Percentiles rank a stretch among this genome's conserved stretches.
These are phyloP conservation scores for Mycena latifolia DNA, from an alignment of 768 basidiomycete species.

Conservation along the genomic window DNA sequence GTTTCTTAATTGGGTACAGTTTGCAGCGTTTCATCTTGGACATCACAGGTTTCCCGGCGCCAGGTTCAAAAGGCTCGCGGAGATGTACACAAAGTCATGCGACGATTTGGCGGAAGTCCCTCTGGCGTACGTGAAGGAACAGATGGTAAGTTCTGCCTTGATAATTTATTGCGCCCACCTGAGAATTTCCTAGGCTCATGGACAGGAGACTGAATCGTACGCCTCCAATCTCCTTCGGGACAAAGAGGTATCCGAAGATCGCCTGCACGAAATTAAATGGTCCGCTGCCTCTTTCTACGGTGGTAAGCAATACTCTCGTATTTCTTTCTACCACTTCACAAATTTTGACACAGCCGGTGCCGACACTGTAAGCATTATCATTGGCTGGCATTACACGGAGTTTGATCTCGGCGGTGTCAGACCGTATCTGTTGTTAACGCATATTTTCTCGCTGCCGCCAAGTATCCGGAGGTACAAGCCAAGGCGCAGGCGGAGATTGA, in stretches of 20 bases:
- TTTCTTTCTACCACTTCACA: neutral
- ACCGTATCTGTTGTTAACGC: slow-evolving; percentile 53
- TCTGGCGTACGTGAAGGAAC: slow-evolving; percentile 55
- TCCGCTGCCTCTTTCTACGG: slow-evolving; percentile 61
- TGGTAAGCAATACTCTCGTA: slow-evolving; percentile 24
- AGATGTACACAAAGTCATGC: slow-evolving; percentile 56
- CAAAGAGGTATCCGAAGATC: slow-evolving; percentile 42
- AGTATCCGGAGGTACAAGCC: slow-evolving; percentile 52
- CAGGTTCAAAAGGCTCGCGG: slow-evolving; percentile 61
- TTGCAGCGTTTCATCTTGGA: slow-evolving; percentile 53
- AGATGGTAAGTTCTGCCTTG: slow-evolving; percentile 51
- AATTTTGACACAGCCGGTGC: slow-evolving; percentile 47
- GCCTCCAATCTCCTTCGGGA: slow-evolving; percentile 48
- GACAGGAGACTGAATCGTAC: slow-evolving; percentile 45
- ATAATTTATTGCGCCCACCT: slow-evolving; percentile 1
- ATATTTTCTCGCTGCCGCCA: slow-evolving; percentile 54
- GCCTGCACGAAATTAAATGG: slow-evolving; percentile 57
- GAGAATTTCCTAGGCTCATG: slow-evolving; percentile 44
- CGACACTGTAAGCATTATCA: slow-evolving; percentile 45
- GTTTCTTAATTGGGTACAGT: neutral
- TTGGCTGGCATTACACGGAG: neutral
- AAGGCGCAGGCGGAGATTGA: slow-evolving; percentile 59
- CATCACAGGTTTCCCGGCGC: slow-evolving; percentile 72
- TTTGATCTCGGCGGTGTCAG: slow-evolving; percentile 39
- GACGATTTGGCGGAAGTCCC: slow-evolving; percentile 61